These are phyloP conservation scores for Strobilomyces confusus DNA, from an alignment of 768 basidiomycete species.

Conservation along the genomic window DNA sequence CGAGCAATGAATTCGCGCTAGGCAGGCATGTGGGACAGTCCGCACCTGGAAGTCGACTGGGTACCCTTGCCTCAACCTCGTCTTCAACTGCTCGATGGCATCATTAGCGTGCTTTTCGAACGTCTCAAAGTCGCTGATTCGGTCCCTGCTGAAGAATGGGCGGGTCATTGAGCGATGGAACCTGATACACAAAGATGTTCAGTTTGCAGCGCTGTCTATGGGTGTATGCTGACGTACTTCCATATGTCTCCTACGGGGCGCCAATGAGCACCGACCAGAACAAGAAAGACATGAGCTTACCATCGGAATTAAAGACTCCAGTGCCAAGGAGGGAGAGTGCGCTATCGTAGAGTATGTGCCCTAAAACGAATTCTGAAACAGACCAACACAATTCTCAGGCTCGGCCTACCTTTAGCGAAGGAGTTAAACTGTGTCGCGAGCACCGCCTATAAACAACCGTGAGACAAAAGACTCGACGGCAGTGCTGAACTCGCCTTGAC, in stretches of 20 bases:
- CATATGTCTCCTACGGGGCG: slow-evolving; percentile 45
- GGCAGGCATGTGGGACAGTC: background rate
- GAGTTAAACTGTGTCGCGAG: slow-evolving; percentile 43
- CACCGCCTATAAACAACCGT: slow-evolving; percentile 30
- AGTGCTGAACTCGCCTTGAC: slow-evolving; percentile 32
- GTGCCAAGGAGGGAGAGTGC: slow-evolving; percentile 43
- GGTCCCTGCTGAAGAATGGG: slow-evolving; percentile 55
- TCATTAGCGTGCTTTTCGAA: slow-evolving; percentile 50
- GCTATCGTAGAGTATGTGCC: slow-evolving; percentile 10
- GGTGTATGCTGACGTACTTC: slow-evolving; percentile 39
- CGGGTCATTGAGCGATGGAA: slow-evolving; percentile 59
- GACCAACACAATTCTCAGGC: slow-evolving; percentile 6
- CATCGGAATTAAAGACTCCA: slow-evolving; percentile 60
- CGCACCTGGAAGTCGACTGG: slow-evolving; percentile 55
- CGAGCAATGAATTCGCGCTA: background rate
- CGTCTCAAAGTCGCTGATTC: slow-evolving; percentile 51
- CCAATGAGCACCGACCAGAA: background rate
- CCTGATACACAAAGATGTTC: slow-evolving; percentile 23
- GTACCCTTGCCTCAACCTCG: slow-evolving; percentile 42
- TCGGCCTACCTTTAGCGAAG: slow-evolving; percentile 37
- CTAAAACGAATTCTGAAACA: slow-evolving; percentile 20
- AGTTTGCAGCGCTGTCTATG: background rate
- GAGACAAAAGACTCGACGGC: background rate
- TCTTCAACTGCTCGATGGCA: slow-evolving; percentile 42
- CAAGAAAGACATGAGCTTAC: slow-evolving; percentile 21